Base-by-base conservation (phyloP, 2,329 filamentous ascomycete species). In the Calonectria multiphialidica region DNA sequence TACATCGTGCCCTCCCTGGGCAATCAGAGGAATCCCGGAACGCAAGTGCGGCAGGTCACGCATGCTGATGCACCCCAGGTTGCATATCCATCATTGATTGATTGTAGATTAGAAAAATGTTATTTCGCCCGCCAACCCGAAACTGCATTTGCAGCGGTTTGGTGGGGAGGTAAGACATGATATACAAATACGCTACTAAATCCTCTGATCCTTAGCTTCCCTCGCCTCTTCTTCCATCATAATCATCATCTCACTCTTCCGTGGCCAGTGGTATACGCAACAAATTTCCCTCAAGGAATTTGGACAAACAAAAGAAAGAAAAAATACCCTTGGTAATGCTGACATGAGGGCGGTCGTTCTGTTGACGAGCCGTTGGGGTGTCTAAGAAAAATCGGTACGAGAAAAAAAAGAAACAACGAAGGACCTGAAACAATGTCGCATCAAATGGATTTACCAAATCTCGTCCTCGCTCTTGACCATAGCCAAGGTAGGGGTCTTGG, bases 391-490 rank as follows among this genome's bases (percentile, higher is more conserved):
- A 23, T 55, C 40, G 65, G 40, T 40, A 55, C 66, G 68, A 72
- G 73, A 65, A 49, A 44, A 35, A 30, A 55, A 75, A 35, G 30
- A 44, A 74, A 72, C 71, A 68, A 69, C 71, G 65, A 28, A 73
- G 18, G 47, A 71, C 55, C 37, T 30, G 25, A 45, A 47, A 50
- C n/a, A 35, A 62, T 57, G 62, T 66, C 62, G 59, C 37, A 64
- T 64, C 40, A 42, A n/a, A n/a, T 61, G 63, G 6, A n/a, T 76
- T 84, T 83, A 91, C 93, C 93, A 94, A 42, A 93, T 81, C 15
- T 94, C 93, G 2, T 92, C 90, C 18, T 87, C 85, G 76, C 86
- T 89, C 83, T 85, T 84, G 9, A 94, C 92, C 89, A 93, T 88
- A 77, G 90, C 86, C 80, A 90, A 76, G 0, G 90, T 90, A 5